Evolutionary conservation across 768 basidiomycete species (phyloP).

Genomic region (Kwoniella europaea): DNA sequence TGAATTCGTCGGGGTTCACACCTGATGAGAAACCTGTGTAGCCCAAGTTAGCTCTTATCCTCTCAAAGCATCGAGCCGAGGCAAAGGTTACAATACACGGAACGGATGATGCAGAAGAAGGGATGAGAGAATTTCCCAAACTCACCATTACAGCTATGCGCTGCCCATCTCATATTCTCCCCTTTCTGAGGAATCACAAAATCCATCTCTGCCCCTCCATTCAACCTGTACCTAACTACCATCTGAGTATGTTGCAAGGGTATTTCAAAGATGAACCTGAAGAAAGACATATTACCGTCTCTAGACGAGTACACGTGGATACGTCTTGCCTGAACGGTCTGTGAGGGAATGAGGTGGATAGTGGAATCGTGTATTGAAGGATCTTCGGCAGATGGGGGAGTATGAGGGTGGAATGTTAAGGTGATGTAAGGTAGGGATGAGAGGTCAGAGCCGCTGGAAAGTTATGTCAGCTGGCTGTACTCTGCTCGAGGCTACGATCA

Average conservation of each 20-base stretch:
- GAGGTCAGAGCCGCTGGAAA: slow-evolving; percentile 16
- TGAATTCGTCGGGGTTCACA: slow-evolving; percentile 83
- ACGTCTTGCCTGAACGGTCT: slow-evolving; percentile 22
- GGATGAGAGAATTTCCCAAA: too few relatives aligned
- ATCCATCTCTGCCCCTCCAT: slow-evolving; percentile 73
- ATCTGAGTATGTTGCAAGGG: slow-evolving; percentile 75
- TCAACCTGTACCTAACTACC: slow-evolving; percentile 78
- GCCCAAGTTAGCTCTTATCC: too few relatives aligned
- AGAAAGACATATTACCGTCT: slow-evolving; percentile 84
- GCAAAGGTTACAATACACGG: too few relatives aligned
- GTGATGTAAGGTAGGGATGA: slow-evolving; percentile 32
- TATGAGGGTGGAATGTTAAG: slow-evolving; percentile 45
- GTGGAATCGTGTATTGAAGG: slow-evolving; percentile 14
- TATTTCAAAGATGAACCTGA: slow-evolving; percentile 86
- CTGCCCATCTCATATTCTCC: slow-evolving; percentile 89
- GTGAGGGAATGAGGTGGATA: slow-evolving; percentile 8
- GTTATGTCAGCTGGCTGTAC: slow-evolving; percentile 37
- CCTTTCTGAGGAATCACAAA: slow-evolving; percentile 81
- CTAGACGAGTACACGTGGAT: slow-evolving; percentile 28
- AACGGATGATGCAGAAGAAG: too few relatives aligned
- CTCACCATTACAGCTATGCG: slow-evolving; percentile 63
- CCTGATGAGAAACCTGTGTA: slow-evolving; percentile 64
- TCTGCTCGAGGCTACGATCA: slow-evolving; percentile 71
- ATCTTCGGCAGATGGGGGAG: slow-evolving; percentile 31
- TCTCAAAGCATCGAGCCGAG: too few relatives aligned